Base-by-base conservation (phyloP, 106 monocot species). In the Phalaenopsis aphrodite region DNA sequence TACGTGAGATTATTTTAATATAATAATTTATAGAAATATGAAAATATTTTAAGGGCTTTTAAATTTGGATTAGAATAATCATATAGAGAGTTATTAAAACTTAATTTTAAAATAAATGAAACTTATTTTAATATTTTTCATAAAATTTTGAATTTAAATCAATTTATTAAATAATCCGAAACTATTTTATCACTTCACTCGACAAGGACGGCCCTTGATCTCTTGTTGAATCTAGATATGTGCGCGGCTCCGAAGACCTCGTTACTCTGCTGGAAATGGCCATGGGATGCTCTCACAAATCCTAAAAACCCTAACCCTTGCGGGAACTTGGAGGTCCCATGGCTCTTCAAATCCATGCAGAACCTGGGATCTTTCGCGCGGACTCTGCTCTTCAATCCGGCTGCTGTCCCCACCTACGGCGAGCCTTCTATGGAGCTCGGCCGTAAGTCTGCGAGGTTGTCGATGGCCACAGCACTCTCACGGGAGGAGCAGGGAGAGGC, bases 221-320 rank as follows among this genome's bases (percentile, higher is more conserved):
- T 56, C 10, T 10, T 8, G 61, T 18, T n/a, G 23, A 61, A 61
- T 68, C 69, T 38, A 21, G 19, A 49, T 49, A 76, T 76, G 76
- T 48, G 48, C 21, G 46, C 46, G 12, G 42, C 21, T 55, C 45
- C 82, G 11, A 82, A 89, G 41, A 56, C 76, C 12, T 83, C 81
- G 43, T 81, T 87, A 37, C 42, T 93, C 81, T 91, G 96, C 81
- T 91, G 86, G 89, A 91, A 86, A 65, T 92, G 88, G 90, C 96
- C 96, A 5, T 96, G 89, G 88, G 79, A 88, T 41, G 19, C 80
- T 47, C 3, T 71, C 37, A 67, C 81, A 0, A 64, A 82, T 38
- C 61, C 83, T 78, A 38, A 82, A 9, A 67, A 41, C 73, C n/a
- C 66, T 21, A 83, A 49, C 49, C 78, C 88, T 6, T 97, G 97